A percentile compares a stretch with the other conserved stretches of the same genome.
Evolutionary conservation across 1,284 basidiomycete genomes (phyloP).

Genomic region (Malassezia dermatis): DNA sequence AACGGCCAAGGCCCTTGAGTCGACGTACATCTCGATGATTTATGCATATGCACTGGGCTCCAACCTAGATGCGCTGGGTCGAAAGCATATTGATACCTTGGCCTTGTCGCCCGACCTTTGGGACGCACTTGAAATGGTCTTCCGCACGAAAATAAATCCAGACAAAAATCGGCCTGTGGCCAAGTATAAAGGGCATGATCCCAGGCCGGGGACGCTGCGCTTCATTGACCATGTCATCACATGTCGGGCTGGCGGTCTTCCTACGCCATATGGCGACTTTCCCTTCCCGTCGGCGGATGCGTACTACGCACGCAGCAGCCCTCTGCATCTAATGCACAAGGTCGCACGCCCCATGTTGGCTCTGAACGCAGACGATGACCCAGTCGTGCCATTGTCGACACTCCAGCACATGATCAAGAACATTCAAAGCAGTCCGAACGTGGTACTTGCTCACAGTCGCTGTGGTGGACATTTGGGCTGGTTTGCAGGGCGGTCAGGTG

Average conservation of each 20-base stretch:
- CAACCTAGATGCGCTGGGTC: slow-evolving; percentile 56
- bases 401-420: slow-evolving; percentile 45
- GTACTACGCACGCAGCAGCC: slow-evolving; percentile 59
- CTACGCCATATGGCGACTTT: slow-evolving; percentile 30
- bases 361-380: slow-evolving; percentile 83
- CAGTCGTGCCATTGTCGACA: slow-evolving; percentile 55
- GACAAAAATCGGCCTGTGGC: slow-evolving; percentile 14
- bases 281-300: slow-evolving; percentile 56
- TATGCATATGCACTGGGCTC: slow-evolving; percentile 74
- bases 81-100: slow-evolving; percentile 28
- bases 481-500: slow-evolving; percentile 57
- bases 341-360: slow-evolving; percentile 55
- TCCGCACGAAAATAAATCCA: slow-evolving; percentile 19
- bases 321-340: slow-evolving; percentile 26
- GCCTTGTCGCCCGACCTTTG: slow-evolving; percentile 33
- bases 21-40: slow-evolving; percentile 56
- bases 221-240: slow-evolving; percentile 57
- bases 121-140: slow-evolving; percentile 21
- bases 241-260: slow-evolving; percentile 63
- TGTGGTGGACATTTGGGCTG: slow-evolving; percentile 88
- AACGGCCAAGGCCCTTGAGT: slow-evolving; percentile 54
- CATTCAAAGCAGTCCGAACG: slow-evolving; percentile 57
- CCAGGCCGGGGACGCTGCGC: slow-evolving; percentile 35
- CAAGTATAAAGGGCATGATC: not conserved
- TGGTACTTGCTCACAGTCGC: slow-evolving; percentile 64